phyloP scores from a whole-genome alignment of 768 basidiomycete genomes.

The Suillus alpinus region DNA sequence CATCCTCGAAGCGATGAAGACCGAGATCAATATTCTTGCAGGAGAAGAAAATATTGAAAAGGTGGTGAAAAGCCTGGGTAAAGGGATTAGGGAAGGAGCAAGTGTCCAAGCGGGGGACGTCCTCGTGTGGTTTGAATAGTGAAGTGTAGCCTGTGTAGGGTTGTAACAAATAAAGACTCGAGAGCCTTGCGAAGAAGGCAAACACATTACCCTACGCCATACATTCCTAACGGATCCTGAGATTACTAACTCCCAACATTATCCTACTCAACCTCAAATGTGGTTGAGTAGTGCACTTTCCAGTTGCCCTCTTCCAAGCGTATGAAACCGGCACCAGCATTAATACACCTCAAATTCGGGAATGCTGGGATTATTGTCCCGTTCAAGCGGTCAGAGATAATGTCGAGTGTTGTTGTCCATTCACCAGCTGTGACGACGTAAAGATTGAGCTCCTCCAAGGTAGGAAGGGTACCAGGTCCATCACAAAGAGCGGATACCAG shows the following conservation, averaged over 20 bases:
- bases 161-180: not conserved
- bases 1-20: constrained; percentile 67
- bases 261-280: not conserved
- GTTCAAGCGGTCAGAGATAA: not conserved
- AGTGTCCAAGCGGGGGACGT: constrained; percentile 46
- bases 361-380: not conserved
- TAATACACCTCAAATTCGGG: not conserved
- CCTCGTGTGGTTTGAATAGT: constrained; percentile 33
- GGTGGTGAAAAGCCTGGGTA: constrained; percentile 37
- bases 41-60: constrained; percentile 46
- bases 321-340: too few species aligned
- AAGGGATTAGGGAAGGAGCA: constrained; percentile 41
- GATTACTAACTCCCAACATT: not conserved
- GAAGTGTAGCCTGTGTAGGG: not conserved
- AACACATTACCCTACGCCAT: not conserved
- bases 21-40: constrained; percentile 49
- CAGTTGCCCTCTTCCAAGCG: not conserved
- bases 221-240: not conserved
- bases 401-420: not conserved
- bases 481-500: not conserved
- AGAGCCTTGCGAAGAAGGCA: not conserved
- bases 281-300: not conserved
- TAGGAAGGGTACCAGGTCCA: constrained; percentile 3
- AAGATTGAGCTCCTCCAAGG: not conserved
- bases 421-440: not conserved